Conservation (phyloP, 768 basidiomycete genomes). For the Amanita jacksonii region DNA sequence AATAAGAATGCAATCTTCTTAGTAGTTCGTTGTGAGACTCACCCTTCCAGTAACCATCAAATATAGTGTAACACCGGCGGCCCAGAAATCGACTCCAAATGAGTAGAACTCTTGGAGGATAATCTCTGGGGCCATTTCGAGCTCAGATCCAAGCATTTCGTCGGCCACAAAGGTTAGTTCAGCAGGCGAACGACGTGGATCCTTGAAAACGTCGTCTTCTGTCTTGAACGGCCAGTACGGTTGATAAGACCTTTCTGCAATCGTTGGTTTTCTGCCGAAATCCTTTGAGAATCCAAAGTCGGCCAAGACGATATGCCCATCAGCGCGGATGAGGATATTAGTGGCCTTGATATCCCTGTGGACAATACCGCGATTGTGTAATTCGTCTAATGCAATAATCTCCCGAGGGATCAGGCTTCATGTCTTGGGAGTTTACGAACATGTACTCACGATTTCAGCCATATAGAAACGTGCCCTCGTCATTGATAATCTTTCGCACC, state of each 20-base stretch:
- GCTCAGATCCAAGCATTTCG: conserved; percentile 20
- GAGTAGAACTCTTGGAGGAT: conserved; percentile 17
- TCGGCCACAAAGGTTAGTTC: conserved; percentile 19
- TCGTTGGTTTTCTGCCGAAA: conserved; percentile 15
- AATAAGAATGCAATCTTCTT: neutral
- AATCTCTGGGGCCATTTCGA: conserved; percentile 26
- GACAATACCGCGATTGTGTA: conserved; percentile 24
- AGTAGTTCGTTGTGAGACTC: conserved; percentile 1
- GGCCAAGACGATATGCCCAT: conserved; percentile 23
- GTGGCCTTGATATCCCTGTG: conserved; percentile 26
- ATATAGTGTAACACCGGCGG: conserved; percentile 65
- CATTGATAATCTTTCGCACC: conserved; percentile 16
- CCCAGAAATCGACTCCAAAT: conserved; percentile 60
- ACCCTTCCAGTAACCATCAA: conserved; percentile 56
- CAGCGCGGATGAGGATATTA: conserved; percentile 22
- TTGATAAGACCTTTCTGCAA: conserved; percentile 21
- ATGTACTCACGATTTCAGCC: conserved; percentile 23
- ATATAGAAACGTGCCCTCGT: conserved; percentile 23
- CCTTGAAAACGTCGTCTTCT: conserved; percentile 15
- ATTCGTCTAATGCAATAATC: conserved; percentile 22
- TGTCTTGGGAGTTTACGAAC: neutral
- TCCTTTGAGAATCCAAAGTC: conserved; percentile 25
- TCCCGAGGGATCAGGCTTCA: conserved; percentile 5
- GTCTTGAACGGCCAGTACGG: conserved; percentile 24
- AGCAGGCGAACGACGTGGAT: conserved; percentile 15